Evolutionary conservation across 306 rosid species (phyloP).

Genomic region (Boehmeria nivea): DNA sequence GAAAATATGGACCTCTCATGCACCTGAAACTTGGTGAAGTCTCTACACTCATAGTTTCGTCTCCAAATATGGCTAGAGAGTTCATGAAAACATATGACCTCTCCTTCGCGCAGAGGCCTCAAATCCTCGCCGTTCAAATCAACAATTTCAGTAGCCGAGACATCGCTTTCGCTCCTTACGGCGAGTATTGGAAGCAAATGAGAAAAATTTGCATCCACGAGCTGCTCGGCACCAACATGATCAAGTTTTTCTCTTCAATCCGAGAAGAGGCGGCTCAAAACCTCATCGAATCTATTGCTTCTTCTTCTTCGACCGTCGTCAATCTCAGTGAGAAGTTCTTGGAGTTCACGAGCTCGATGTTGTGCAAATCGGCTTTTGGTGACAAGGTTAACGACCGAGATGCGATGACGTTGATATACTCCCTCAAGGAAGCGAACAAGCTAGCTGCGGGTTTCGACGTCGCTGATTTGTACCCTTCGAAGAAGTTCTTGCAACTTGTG

Average conservation of each 20-base stretch:
- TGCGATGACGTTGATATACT: no score
- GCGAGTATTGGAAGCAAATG: not conserved
- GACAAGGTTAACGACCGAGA: no score
- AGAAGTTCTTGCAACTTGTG: not conserved
- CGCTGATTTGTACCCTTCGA: not conserved
- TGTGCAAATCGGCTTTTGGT: no score
- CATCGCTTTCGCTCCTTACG: not conserved
- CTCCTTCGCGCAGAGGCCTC: not conserved
- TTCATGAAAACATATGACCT: not conserved
- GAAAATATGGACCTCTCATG: not conserved
- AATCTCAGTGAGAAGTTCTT: no score
- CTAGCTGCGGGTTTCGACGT: not conserved
- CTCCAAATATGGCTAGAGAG: not conserved
- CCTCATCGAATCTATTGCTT: not conserved
- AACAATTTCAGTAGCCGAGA: not conserved
- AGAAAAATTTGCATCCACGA: not conserved
- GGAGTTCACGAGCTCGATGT: no score
- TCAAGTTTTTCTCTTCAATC: not conserved
- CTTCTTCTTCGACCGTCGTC: no score
- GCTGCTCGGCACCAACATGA: no score
- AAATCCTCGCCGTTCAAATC: not conserved
- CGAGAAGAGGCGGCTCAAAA: not conserved
- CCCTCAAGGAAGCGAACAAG: no score
- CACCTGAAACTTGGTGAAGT: not conserved
- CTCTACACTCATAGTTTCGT: not conserved